phyloP scores from a whole-genome alignment of 176 grass and related monocot genomes.

The Musa schizocarpa region DNA sequence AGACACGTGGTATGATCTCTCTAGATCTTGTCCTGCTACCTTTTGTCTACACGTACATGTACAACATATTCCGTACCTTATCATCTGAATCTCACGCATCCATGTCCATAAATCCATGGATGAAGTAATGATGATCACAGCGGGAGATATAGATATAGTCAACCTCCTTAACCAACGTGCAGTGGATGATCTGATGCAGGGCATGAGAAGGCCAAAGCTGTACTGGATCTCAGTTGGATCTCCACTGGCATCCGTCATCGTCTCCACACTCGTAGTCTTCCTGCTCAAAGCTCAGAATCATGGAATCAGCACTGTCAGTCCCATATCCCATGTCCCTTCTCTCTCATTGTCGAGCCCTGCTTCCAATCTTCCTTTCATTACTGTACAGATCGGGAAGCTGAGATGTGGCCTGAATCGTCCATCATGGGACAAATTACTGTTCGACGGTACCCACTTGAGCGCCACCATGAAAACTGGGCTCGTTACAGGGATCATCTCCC shows the following conservation, averaged over 20 bases:
- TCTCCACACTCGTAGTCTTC: conserved; percentile 84
- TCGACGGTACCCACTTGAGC: conserved; percentile 52
- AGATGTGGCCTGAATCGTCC: conserved; percentile 75
- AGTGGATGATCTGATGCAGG: conserved; percentile 27
- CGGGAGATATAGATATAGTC: not conserved
- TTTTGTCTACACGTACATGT: not conserved
- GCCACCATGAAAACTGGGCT: conserved; percentile 72
- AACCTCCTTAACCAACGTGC: not conserved
- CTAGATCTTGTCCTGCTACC: not conserved
- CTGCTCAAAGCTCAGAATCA: conserved; percentile 73
- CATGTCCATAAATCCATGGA: not conserved
- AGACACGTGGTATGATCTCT: conserved; percentile 53
- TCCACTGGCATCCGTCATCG: conserved; percentile 59
- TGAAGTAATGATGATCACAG: not conserved
- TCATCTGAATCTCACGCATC: too few relatives aligned
- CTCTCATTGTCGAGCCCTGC: not conserved
- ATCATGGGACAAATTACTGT: conserved; percentile 85
- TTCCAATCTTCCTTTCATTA: not conserved
- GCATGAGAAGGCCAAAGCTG: conserved; percentile 57
- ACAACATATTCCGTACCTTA: too few relatives aligned
- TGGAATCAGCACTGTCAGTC: conserved; percentile 81
- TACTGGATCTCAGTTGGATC: conserved; percentile 92
- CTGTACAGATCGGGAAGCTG: conserved; percentile 58
- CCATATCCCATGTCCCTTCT: too few relatives aligned
- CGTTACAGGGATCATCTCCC: conserved; percentile 74